phyloP scores from a whole-genome alignment of 2,329 filamentous ascomycete genomes.

The Lasiodiplodia theobromae region DNA sequence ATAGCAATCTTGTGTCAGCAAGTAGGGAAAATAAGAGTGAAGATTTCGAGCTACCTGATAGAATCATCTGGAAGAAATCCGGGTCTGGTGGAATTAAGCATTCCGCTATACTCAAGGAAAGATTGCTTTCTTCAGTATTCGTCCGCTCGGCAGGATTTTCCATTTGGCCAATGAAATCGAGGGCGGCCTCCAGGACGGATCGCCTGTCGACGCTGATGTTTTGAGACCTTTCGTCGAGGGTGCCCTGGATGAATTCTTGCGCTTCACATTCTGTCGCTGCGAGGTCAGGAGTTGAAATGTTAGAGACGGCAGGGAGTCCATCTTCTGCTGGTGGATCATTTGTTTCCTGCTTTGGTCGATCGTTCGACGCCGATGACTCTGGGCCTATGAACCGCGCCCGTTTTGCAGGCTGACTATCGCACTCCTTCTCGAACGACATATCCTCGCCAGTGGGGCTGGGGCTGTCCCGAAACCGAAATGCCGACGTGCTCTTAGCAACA shows the following conservation, averaged over 20 bases:
- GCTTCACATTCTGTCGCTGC: constrained; percentile 9
- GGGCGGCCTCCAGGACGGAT: constrained; percentile 15
- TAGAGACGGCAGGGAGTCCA: neutral
- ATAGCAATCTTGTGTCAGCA: neutral
- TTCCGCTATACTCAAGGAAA: neutral
- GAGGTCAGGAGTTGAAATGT: neutral
- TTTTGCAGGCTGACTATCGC: too few relatives aligned
- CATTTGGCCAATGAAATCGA: constrained; percentile 22
- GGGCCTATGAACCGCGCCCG: too few relatives aligned
- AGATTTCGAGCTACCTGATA: neutral
- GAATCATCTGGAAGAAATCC: constrained; percentile 20
- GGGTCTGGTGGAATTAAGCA: neutral
- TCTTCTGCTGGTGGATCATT: neutral
- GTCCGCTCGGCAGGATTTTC: neutral
- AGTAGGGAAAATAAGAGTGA: too few relatives aligned
- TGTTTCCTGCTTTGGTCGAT: neutral
- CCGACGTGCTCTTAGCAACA: too few relatives aligned
- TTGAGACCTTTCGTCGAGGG: constrained; percentile 3
- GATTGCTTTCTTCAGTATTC: neutral
- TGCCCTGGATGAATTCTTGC: constrained; percentile 17
- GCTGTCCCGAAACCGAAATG: too few relatives aligned
- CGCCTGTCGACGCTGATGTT: constrained; percentile 5
- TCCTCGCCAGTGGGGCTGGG: too few relatives aligned
- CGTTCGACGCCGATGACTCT: too few relatives aligned
- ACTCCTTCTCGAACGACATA: too few relatives aligned